phyloP scores from a whole-genome alignment of 139 green algal genomes.

The Haematococcus lacustris region DNA sequence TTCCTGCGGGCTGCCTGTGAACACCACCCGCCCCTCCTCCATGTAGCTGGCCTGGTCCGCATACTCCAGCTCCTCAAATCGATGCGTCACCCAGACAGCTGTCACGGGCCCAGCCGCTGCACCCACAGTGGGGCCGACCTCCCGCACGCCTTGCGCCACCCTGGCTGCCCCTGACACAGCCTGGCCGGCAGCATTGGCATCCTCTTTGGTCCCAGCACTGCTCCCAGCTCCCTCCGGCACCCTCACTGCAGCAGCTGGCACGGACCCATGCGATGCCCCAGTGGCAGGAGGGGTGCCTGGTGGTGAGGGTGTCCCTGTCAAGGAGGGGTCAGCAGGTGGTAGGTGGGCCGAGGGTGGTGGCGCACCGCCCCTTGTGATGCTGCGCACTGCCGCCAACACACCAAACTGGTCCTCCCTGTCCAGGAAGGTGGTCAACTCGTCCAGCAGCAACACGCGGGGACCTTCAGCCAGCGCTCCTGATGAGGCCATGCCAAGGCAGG shows the following conservation, averaged over 20 bases:
- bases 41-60: constrained; percentile 87
- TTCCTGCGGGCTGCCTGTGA: constrained; percentile 47
- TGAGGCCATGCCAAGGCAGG: no score
- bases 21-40: constrained; percentile 67
- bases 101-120: constrained; percentile 43
- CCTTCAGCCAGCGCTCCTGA: constrained; percentile 65
- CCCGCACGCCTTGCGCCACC: no score
- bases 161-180: no score
- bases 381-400: constrained; percentile 66
- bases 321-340: no score
- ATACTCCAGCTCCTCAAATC: constrained; percentile 78
- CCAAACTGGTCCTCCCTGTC: constrained; percentile 81
- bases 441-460: constrained; percentile 83
- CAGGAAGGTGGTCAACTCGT: constrained; percentile 98
- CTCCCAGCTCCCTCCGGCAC: no score
- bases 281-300: no score
- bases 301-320: no score
- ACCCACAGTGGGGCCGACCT: neutral
- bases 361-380: constrained; percentile 20
- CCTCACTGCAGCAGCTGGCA: no score
- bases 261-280: no score
- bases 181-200: no score
- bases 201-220: neutral
- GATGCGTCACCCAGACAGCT: constrained; percentile 93
- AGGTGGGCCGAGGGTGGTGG: no score